phyloP scores from a whole-genome alignment of 1,284 basidiomycete species.

The Tylopilus sp. region DNA sequence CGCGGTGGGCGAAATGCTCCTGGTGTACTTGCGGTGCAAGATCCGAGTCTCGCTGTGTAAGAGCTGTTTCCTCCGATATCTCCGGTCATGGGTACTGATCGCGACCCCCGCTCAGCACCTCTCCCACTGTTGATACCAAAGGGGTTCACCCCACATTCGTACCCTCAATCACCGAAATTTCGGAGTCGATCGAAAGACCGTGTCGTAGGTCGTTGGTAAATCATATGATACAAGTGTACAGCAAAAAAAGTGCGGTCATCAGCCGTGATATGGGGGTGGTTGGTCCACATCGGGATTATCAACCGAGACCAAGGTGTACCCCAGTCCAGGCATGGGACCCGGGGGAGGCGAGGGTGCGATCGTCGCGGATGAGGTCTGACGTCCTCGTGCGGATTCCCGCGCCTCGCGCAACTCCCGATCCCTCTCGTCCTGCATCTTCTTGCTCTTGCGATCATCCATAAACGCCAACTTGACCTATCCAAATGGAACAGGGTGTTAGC shows the following conservation, averaged over 20 bases:
- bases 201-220: slow-evolving; percentile 5
- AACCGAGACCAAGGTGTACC: slow-evolving; percentile 17
- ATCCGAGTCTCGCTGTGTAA: neutral
- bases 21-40: too few relatives aligned
- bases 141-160: slow-evolving; percentile 37
- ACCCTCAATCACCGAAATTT: slow-evolving; percentile 33
- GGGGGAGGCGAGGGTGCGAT: neutral
- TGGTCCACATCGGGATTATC: slow-evolving; percentile 16
- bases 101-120: too few relatives aligned
- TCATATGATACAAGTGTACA: slow-evolving; percentile 5
- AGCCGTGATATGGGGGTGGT: slow-evolving; percentile 26
- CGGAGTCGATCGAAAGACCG: slow-evolving; percentile 39
- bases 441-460: slow-evolving; percentile 68
- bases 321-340: slow-evolving; percentile 23
- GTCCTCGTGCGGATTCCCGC: slow-evolving; percentile 4
- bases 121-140: slow-evolving; percentile 6
- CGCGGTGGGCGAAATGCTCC: too few relatives aligned
- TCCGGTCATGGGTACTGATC: too few relatives aligned
- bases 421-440: slow-evolving; percentile 51
- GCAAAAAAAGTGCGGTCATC: neutral
- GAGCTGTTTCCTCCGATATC: neutral
- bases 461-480: slow-evolving; percentile 69
- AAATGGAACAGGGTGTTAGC: too few relatives aligned
- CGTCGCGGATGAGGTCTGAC: neutral
- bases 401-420: slow-evolving; percentile 54